Evolutionary conservation across 768 basidiomycete species (phyloP), one percentile per base, ranked within the genome.

Genomic region (Multifurca ochricompacta): DNA sequence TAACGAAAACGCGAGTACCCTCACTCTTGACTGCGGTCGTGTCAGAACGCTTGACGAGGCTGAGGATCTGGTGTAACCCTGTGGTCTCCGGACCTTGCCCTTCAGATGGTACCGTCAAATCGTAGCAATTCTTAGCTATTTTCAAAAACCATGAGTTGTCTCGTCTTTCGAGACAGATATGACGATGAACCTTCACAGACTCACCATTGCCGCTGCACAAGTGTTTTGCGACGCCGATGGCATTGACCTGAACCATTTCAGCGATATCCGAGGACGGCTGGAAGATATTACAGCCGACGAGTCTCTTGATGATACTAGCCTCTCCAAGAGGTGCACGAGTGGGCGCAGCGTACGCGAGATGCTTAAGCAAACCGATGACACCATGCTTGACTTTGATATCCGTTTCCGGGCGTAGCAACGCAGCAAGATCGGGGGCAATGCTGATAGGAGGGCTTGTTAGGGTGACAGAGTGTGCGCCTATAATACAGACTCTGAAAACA

Each of bases 351-450:
- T 79, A 77, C 2, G 91, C 81, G 2, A 99, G 73, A 65, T 97
- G 88, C 66, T 91, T 89, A 37, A 97, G 74, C 34, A 98, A 72
- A 25, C 91, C 91, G 23, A 95, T 74, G 53, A 89, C 80, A 14
- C 89, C 91, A 63, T 97, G 93, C 67, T 94, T 91, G 57, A 94
- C 73, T 67, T 92, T 89, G 65, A 90, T 74, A 64, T 91, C 86
- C 8, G 77, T 74, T 35, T 68, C 67, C 5, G 85, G 85, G 7
- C 77, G 72, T 42, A 90, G 69, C 13, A 85, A 63, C 7, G 77
- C 73, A 14, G 81, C 82, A 13, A 95, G 72, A 35, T 79, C 77
- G 48, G 82, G 77, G 4, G 83, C 85, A 3, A 87, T 69, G 5
- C 81, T 79, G 39, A 86, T 70, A 16, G 77, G 74, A 1, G 72